These are phyloP conservation scores for Talaromyces sp. DNA, from an alignment of 2,329 filamentous ascomycete species.

Conservation along the genomic window DNA sequence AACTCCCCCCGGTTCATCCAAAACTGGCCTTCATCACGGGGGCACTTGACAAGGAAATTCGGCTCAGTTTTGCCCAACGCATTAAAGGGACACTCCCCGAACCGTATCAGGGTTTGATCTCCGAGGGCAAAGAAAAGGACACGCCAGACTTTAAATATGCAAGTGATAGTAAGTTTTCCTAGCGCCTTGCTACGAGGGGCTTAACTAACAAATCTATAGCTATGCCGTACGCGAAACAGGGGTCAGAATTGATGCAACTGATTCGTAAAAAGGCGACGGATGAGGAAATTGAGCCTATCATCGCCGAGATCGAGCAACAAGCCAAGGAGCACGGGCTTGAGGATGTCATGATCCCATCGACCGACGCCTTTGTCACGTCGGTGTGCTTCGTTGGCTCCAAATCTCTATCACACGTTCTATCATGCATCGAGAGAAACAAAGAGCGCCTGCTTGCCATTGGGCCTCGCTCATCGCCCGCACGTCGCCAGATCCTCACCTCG, in stretches of 20 bases:
- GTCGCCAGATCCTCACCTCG: constrained; percentile 81
- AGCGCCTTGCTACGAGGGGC: neutral
- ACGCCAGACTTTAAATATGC: constrained; percentile 93
- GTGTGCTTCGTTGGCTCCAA: constrained; percentile 94
- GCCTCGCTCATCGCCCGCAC: constrained; percentile 66
- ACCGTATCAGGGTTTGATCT: constrained; percentile 74
- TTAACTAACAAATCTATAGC: constrained; percentile 44
- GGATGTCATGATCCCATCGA: constrained; percentile 79
- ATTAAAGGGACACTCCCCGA: constrained; percentile 90
- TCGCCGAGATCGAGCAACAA: constrained; percentile 75
- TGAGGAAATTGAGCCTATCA: constrained; percentile 76
- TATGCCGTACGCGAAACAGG: constrained; percentile 77
- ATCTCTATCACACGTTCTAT: constrained; percentile 90
- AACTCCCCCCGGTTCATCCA: constrained; percentile 71
- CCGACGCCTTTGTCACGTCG: constrained; percentile 88
- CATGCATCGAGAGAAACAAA: constrained; percentile 92
- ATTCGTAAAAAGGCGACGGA: constrained; percentile 81
- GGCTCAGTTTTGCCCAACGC: constrained; percentile 90
- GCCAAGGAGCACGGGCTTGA: constrained; percentile 63
- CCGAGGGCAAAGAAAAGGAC: constrained; percentile 86
- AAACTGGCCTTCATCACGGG: constrained; percentile 91
- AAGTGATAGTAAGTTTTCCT: constrained; percentile 57
- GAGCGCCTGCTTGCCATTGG: constrained; percentile 79
- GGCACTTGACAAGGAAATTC: constrained; percentile 92
- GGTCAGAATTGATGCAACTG: constrained; percentile 72